Base-by-base conservation (phyloP, 352 stramenopile species). In the Nannochloropsis limnetica region DNA sequence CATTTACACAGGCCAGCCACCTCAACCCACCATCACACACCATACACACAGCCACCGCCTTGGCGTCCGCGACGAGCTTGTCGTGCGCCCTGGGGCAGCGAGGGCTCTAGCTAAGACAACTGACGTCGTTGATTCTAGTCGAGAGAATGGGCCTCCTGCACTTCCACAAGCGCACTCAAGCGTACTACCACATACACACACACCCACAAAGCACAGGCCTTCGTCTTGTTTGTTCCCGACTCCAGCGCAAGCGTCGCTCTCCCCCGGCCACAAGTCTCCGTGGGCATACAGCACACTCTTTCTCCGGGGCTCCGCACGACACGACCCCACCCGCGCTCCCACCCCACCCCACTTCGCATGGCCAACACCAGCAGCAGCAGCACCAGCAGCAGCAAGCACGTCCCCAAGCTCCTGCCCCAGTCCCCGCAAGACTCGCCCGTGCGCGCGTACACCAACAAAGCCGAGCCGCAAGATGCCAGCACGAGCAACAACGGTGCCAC, bases 321-420 rank as follows among this genome's bases (percentile, higher is more conserved):
- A 49, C 2, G n/a, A n/a, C n/a, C n/a, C n/a, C n/a, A n/a, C 37
- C 37, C 37, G 37, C 37, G 37, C 17, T 14, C 37, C 37, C 37
- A 14, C 37, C 37, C 37, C 37, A 14, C 37, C 37, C 37, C 37
- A 6, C 37, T 49, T 49, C 37, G 37, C 37, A 49, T 49, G 37
- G 37, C 37, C 37, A 49, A 49, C 37, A 49, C 37, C 37, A 49
- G 17, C 37, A 49, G 37, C 37, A 49, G 37, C 4, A 44, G 32
- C 32, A 69, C 9, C 5, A 69, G 20, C 20, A 74, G 25, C 11
- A 22, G 25, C 61, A 74, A 20, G 9, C n/a, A 74, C 25, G n/a
- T 25, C 11, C 8, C 61, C 61, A 74, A 74, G 61, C 61, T 74
- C 25, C 61, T 74, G 61, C 61, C 61, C n/a, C n/a, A 74, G 61